Base-by-base conservation (phyloP, 805 yeast species). In the Debaryomyces prosopidis region DNA sequence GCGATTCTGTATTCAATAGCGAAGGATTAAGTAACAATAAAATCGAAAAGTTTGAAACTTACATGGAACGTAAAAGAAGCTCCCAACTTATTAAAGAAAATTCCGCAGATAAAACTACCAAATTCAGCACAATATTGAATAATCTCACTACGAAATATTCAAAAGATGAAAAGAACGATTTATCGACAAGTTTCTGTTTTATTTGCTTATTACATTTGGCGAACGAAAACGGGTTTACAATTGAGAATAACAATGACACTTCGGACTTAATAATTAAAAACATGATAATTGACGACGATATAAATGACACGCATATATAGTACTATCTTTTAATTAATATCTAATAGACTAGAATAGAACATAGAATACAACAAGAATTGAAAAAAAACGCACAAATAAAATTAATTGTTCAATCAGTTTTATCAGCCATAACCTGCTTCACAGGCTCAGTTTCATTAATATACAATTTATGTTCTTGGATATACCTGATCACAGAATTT, bases 381-480 rank as follows among this genome's bases (percentile, higher is more conserved):
- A 34, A 41, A 41, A 31, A n/a, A 20, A n/a, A n/a, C n/a, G 26
- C 26, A 23, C 26, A 23, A 23, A 23, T 2, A 23, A 23, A 15
- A 12, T 12, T 2, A 19, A 16, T 33, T 8, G 3, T 12, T 36
- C 35, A 62, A 40, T 63, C 68, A 11, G 57, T 61, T 30, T 58
- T 54, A 36, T 63, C 67, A 15, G 60, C 49, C 73, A 61, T 76
- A 17, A 92, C 97, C 68, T 87, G 90, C 65, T 91, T 90, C 41
- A 92, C 98, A 1, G 98, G 97, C 65, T 92, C 98, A 9, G 88
- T 81, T 56, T 89, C 96, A 58, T 86, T 80, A 33, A 84, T 76
- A 63, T 94, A 94, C 38, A 94, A 75, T 15, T 85, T 84, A 63
- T 94, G 92, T 60, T 94, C 97, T 62, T 90, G 96, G 50, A 94